Evolutionary conservation across 805 yeast genomes (phyloP).

Genomic region (Yarrowia sp.): DNA sequence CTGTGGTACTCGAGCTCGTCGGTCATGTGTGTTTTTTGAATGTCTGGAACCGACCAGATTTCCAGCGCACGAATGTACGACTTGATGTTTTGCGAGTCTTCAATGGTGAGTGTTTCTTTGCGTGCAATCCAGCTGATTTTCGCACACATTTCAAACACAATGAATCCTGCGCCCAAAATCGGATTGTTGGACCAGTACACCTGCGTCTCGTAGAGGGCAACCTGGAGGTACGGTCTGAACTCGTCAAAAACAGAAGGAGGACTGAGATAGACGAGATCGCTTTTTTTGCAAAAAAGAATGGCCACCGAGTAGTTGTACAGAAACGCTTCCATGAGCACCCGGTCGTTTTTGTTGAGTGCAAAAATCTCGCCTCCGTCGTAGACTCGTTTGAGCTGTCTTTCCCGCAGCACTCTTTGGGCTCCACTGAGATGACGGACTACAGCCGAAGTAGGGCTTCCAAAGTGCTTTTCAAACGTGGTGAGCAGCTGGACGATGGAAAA

Average conservation of each 20-base stretch:
- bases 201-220: not conserved
- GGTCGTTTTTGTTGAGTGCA: conserved; percentile 23
- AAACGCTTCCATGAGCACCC: conserved; percentile 8
- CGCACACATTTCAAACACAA: conserved; percentile 19
- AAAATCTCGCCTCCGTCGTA: conserved; percentile 12
- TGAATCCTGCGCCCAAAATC: conserved; percentile 4
- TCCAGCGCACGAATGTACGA: conserved; percentile 7
- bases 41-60: conserved; percentile 7
- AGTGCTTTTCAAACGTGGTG: conserved; percentile 11
- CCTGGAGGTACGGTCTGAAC: conserved; percentile 6
- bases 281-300: not conserved
- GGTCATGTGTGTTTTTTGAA: not conserved
- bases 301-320: conserved; percentile 23
- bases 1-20: conserved; percentile 12
- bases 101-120: not conserved
- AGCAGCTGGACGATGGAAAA: conserved; percentile 7
- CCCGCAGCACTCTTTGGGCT: not conserved
- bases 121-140: conserved; percentile 10
- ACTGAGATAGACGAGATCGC: not conserved
- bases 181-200: conserved; percentile 20
- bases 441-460: not conserved
- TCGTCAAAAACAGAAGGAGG: conserved; percentile 12
- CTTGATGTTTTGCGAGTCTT: not conserved
- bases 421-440: conserved; percentile 8
- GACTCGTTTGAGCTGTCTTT: conserved; percentile 5